Evolutionary conservation across 106 monocot species (phyloP), one percentile per base, ranked within the genome.

Genomic region (Dioscorea dumetorum): DNA sequence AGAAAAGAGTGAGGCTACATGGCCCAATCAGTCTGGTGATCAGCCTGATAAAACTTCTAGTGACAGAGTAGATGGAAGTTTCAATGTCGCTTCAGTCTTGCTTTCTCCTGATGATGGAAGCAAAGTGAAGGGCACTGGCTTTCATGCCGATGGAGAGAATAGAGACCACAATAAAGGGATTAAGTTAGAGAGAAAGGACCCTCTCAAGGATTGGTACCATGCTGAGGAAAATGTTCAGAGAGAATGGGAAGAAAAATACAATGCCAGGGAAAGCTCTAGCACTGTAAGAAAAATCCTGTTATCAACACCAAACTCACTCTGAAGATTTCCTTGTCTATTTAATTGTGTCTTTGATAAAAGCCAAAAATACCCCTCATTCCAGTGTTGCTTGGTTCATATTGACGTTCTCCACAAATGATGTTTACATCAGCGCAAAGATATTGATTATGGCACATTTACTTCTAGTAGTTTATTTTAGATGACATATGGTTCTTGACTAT

Each of bases 161-260:
- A 79, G 69, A 72, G 82, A 80, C 59, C 79, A 81, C 50, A 78
- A 80, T 20, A 97, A 92, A 86, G 85, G 88, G 24, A 79, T 74
- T 79, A 78, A 78, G n/a, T 60, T 97, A 31, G 80, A 91, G 78
- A 75, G 87, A 67, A 86, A 97, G 69, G 92, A 83, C 22, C 75
- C 79, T 71, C 80, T 97, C n/a, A 92, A 92, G 50, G 80, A 41
- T 11, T 86, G 78, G 61, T 92, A 78, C 33, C 76, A 84, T 72
- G 82, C 76, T 12, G 89, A 92, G 73, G 97, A 97, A 82, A 82
- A 84, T 73, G 92, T 87, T 72, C 97, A 97, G 78, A 88, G 82
- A 67, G 88, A 86, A 68, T 92, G 97, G 97, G 97, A 97, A 70
- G 74, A 87, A 57, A 87, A 82, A 23, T 89, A 79, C 63, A 82